phyloP scores from a whole-genome alignment of 2,329 filamentous ascomycete genomes.

The Aspergillus udagawae region DNA sequence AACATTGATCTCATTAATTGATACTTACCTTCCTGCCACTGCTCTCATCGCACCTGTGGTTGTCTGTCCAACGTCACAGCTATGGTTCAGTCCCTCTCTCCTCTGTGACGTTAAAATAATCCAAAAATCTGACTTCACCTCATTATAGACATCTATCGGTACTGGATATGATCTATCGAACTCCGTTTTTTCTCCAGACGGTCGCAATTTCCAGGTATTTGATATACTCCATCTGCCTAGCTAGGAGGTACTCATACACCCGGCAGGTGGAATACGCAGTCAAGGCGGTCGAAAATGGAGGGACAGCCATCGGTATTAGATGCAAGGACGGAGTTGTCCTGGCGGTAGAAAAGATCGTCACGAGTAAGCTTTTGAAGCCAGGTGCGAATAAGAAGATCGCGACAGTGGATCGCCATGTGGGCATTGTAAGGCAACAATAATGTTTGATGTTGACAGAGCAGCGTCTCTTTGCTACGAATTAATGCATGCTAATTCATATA shows the following conservation, averaged over 20 bases:
- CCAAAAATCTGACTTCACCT: conserved; percentile 15
- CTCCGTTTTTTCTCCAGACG: conserved; percentile 98
- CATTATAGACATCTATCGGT: conserved; percentile 87
- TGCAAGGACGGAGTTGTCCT: conserved; percentile 97
- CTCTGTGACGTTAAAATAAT: not conserved
- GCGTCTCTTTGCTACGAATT: not conserved
- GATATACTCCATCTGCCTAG: not conserved
- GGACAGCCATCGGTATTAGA: conserved; percentile 91
- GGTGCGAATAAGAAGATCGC: conserved; percentile 97
- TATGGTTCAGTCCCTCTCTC: conserved; percentile 16
- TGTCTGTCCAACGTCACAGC: conserved; percentile 4
- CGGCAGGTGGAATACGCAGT: conserved; percentile 82
- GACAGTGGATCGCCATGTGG: conserved; percentile 88
- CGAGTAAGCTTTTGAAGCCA: conserved; percentile 91
- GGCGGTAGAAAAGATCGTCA: conserved; percentile 93
- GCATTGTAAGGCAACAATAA: conserved; percentile 63
- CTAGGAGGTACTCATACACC: conserved; percentile 12
- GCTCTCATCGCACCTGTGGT: conserved; percentile 3
- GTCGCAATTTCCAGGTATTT: conserved; percentile 90
- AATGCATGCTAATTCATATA: conserved; percentile 4
- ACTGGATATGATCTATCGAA: conserved; percentile 99
- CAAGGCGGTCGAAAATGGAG: conserved; percentile 97
- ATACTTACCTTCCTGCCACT: conserved; percentile 5
- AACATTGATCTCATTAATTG: not conserved
- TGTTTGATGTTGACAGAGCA: not conserved